Conservation (phyloP, 768 basidiomycete genomes). For the Pleurotus salmoneostramineus region DNA sequence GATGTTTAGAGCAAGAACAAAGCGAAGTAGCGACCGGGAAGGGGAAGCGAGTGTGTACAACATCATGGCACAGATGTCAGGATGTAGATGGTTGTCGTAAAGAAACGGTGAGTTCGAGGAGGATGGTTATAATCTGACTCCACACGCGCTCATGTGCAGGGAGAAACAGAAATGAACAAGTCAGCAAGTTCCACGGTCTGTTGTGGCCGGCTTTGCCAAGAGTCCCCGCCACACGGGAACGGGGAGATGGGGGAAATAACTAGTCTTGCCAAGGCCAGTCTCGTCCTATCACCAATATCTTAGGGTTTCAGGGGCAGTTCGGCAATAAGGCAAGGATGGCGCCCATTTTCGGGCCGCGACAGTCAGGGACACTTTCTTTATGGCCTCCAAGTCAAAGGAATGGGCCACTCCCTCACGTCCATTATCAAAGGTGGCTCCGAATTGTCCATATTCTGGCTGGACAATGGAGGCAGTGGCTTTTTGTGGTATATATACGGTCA, state of each 20-base stretch:
- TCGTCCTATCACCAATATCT: not conserved
- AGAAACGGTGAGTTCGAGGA: not conserved
- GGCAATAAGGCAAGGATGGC: not conserved
- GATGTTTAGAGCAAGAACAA: slow-evolving; percentile 21
- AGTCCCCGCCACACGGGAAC: not conserved
- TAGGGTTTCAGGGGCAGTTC: not conserved
- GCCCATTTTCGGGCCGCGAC: not conserved
- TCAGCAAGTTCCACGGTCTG: not conserved
- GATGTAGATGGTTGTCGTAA: not conserved
- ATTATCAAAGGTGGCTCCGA: no score
- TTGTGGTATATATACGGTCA: slow-evolving; percentile 5
- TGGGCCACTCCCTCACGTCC: not conserved
- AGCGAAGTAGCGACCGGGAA: slow-evolving; percentile 16
- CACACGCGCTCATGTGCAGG: not conserved
- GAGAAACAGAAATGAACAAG: not conserved
- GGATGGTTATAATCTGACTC: not conserved
- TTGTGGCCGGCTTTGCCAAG: not conserved
- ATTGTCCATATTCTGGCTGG: not conserved
- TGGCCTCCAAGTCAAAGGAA: not conserved
- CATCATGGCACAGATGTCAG: not conserved
- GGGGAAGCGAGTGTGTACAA: slow-evolving; percentile 1
- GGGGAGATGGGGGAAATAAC: not conserved
- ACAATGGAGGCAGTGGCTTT: not conserved
- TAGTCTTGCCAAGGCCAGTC: not conserved
- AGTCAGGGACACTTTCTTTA: not conserved